phyloP scores from a whole-genome alignment of 208 protist species.

The Lotmaria passim region DNA sequence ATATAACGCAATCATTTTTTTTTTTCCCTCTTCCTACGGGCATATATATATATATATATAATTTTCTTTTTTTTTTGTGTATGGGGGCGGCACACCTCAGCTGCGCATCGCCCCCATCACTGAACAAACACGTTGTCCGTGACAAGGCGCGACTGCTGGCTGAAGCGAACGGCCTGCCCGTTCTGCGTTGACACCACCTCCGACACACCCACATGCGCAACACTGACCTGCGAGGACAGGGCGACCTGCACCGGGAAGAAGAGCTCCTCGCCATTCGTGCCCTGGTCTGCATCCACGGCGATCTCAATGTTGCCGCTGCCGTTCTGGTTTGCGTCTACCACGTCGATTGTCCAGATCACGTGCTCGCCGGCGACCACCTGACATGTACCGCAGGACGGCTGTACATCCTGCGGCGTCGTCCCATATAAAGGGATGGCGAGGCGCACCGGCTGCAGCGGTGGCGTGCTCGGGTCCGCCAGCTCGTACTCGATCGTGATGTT shows the following conservation, averaged over 20 bases:
- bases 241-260: constrained; percentile 83
- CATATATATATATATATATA: no score
- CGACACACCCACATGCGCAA: constrained; percentile 59
- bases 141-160: constrained; percentile 52
- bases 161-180: constrained; percentile 65
- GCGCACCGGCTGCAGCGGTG: constrained; percentile 53
- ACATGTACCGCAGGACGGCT: constrained; percentile 54
- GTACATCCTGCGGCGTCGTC: constrained; percentile 35
- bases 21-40: no score
- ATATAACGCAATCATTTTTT: no score
- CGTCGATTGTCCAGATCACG: constrained; percentile 74
- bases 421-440: constrained; percentile 74
- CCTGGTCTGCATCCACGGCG: constrained; percentile 31
- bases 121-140: constrained; percentile 61
- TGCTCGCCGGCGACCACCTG: constrained; percentile 28
- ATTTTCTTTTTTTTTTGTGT: neutral
- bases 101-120: constrained; percentile 10
- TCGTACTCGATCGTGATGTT: constrained; percentile 89
- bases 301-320: constrained; percentile 77
- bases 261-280: constrained; percentile 36
- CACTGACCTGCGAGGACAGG: constrained; percentile 45
- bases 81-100: no score
- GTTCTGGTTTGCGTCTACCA: constrained; percentile 52
- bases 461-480: constrained; percentile 43
- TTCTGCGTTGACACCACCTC: constrained; percentile 69